Conservation (phyloP, 495 filamentous ascomycete genomes). For the Cercophora scortea region DNA sequence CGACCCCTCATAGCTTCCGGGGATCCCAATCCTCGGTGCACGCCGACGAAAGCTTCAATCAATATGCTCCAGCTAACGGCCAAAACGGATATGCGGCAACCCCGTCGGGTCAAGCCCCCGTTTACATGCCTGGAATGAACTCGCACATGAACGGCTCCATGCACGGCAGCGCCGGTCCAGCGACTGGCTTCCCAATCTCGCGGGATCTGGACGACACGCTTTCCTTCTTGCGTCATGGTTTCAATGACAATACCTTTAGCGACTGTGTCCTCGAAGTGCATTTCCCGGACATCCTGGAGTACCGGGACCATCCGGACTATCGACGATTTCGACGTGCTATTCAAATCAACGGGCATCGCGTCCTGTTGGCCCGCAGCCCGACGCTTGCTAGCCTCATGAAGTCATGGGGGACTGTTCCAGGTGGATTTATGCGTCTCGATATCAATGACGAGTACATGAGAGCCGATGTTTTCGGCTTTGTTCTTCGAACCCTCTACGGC, state of each 20-base stretch:
- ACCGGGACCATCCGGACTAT: slow-evolving; percentile 39
- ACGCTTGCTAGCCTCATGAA: slow-evolving; percentile 22
- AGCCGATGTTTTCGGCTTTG: slow-evolving; percentile 39
- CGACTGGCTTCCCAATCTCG: slow-evolving; percentile 1
- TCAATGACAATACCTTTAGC: slow-evolving; percentile 32
- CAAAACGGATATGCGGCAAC: slow-evolving; percentile 7
- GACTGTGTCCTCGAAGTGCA: slow-evolving; percentile 44
- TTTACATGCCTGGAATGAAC: slow-evolving; percentile 6
- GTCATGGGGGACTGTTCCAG: slow-evolving; percentile 6
- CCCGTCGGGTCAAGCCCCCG: background rate
- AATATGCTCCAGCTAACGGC: slow-evolving; percentile 14
- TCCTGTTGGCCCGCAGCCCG: slow-evolving; percentile 45
- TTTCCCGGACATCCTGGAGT: slow-evolving; percentile 25
- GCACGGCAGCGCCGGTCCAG: background rate
- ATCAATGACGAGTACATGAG: slow-evolving; percentile 40
- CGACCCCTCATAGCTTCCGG: slow-evolving; percentile 47
- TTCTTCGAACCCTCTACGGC: slow-evolving; percentile 43
- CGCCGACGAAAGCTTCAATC: slow-evolving; percentile 24
- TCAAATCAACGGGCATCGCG: slow-evolving; percentile 39
- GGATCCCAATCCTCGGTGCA: slow-evolving; percentile 43
- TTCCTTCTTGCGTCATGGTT: slow-evolving; percentile 29
- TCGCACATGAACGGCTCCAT: slow-evolving; percentile 3
- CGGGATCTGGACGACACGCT: slow-evolving; percentile 27
- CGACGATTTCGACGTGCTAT: slow-evolving; percentile 27
- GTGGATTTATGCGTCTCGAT: slow-evolving; percentile 32